These are phyloP conservation scores for Citrus mangshanensis DNA, from an alignment of 345 rosid genomes.

Conservation along the genomic window DNA sequence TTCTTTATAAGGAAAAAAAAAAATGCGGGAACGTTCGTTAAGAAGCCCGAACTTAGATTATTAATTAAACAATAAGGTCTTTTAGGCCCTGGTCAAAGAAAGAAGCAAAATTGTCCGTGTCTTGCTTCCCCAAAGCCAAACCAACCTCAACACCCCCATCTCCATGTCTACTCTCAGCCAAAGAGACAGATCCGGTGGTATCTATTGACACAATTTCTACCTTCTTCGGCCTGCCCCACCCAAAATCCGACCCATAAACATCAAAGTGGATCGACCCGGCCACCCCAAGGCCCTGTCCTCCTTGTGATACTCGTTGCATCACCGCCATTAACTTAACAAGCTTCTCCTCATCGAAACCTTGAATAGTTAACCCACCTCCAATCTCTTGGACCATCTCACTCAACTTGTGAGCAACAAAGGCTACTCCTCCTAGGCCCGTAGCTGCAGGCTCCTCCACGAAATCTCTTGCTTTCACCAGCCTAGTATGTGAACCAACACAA, in stretches of 20 bases:
- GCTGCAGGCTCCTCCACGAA: not conserved
- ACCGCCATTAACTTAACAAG: not conserved
- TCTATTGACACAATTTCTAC: constrained; percentile 27
- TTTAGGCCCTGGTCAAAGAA: constrained; percentile 5
- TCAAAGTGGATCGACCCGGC: constrained; percentile 16
- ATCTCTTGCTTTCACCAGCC: not conserved
- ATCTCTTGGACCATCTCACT: not conserved
- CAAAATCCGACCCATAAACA: constrained; percentile 20
- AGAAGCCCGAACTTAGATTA: too few relatives aligned
- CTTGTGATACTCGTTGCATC: not conserved
- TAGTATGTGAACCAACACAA: not conserved
- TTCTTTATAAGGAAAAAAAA: too few relatives aligned
- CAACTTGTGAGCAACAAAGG: not conserved
- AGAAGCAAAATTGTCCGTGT: constrained; percentile 15
- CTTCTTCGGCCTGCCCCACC: constrained; percentile 26
- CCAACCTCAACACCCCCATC: constrained; percentile 26
- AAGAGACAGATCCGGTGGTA: constrained; percentile 11
- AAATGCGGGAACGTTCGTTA: too few relatives aligned
- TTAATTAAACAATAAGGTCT: not conserved
- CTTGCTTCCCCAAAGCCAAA: constrained; percentile 18
- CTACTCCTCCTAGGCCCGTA: not conserved
- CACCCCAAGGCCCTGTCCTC: not conserved
- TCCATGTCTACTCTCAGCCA: constrained; percentile 22
- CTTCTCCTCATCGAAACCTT: not conserved
- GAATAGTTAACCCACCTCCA: not conserved